phyloP scores from a whole-genome alignment of 148 eudicot genomes.

The Chenopodium formosanum region DNA sequence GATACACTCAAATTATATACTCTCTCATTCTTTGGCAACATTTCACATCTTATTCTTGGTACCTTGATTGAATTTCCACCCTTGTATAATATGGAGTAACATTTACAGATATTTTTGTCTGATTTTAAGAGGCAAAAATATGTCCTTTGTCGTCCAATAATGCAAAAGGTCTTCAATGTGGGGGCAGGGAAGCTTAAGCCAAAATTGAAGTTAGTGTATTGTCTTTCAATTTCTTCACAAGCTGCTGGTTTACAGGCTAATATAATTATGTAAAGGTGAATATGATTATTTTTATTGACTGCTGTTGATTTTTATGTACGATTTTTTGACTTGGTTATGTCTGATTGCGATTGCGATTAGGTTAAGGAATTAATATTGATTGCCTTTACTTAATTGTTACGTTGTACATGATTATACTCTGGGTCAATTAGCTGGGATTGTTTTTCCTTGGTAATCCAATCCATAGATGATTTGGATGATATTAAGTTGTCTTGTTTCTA shows the following conservation, averaged over 20 bases:
- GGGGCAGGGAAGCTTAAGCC: conserved; percentile 20
- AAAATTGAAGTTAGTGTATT: conserved; percentile 26
- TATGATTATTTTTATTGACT: conserved; percentile 25
- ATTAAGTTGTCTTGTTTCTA: conserved; percentile 21
- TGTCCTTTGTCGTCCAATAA: conserved; percentile 11
- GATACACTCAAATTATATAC: conserved; percentile 9
- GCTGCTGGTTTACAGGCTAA: conserved; percentile 15
- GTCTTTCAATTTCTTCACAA: conserved; percentile 28
- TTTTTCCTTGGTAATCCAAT: not conserved
- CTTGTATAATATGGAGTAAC: not conserved
- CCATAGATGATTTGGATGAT: conserved; percentile 9
- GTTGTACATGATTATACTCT: conserved; percentile 11
- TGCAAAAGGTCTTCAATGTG: conserved; percentile 22
- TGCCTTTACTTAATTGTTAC: conserved; percentile 16
- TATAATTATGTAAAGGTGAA: conserved; percentile 15
- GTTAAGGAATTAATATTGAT: conserved; percentile 19
- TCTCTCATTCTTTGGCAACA: conserved; percentile 45
- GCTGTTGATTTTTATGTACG: conserved; percentile 24
- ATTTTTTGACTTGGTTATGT: conserved; percentile 21
- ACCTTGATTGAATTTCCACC: not conserved
- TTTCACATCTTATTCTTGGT: conserved; percentile 20
- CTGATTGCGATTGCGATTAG: conserved; percentile 17
- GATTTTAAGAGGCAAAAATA: conserved; percentile 11
- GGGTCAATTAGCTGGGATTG: conserved; percentile 23
- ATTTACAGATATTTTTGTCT: conserved; percentile 6